Base-by-base conservation (phyloP, 1,139 yeast species). In the Yamadazyma kanchanaburiensis region DNA sequence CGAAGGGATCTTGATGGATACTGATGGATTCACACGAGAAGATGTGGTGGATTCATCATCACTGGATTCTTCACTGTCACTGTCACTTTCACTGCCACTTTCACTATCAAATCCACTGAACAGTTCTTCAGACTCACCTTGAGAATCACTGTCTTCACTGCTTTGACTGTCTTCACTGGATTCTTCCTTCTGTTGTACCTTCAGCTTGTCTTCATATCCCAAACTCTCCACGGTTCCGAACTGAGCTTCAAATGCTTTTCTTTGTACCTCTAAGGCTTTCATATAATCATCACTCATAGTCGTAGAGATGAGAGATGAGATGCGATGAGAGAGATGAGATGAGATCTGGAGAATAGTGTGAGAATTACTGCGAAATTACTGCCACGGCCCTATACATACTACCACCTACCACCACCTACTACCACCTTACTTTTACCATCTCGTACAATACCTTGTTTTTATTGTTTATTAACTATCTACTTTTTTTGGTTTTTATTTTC, bases 161-260 rank as follows among this genome's bases (percentile, higher is more conserved):
- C 15, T 12, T 5, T 12, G 11, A n/a, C 24, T 13, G 13, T 12
- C 12, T 11, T 8, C 24, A 10, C 22, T 10, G 11, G 10, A 6
- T 7, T 12, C 9, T 13, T 12, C 24, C 9, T 28, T 32, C 13
- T 21, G 27, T 15, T 36, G 32, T 17, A 26, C 39, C 37, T 59
- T 70, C 6, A 77, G 59, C 49, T 68, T 74, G 45, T 80, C 86
- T 29, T 70, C 68, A 45, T 54, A 78, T 4, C 86, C 86, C 66
- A 76, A 50, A 3, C 61, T 61, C 43, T 77, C 85, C 5, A 81
- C 46, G 3, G 75, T 58, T 0, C 86, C 87, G 51, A 81, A 81
- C 57, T 80, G 87, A 5, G 76, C 74, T 46, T 81, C 89, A 46
- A 81, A 81, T 34, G 78, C 75, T 17, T 62, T 50, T 40, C 87